Evolutionary conservation across 192 early-diverging fungal genomes (phyloP).

Genomic region (Backusella sp.): DNA sequence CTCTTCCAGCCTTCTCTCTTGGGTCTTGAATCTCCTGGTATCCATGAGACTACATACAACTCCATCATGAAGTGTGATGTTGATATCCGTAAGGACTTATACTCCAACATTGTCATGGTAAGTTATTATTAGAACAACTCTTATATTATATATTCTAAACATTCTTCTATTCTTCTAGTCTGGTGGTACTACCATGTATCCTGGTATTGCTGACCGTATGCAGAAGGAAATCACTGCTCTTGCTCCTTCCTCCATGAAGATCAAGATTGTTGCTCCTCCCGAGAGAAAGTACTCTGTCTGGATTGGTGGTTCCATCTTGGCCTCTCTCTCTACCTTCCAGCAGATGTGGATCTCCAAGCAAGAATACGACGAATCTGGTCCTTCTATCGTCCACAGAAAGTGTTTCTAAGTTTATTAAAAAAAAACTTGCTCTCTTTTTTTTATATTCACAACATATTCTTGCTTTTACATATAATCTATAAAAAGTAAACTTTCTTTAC

Average conservation of each 20-base stretch:
- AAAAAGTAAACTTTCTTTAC: no score
- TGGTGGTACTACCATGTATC: slow-evolving; percentile 96
- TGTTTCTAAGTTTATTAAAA: slow-evolving; percentile 39
- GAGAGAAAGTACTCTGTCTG: slow-evolving; percentile 99
- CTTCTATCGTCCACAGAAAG: slow-evolving; percentile 59
- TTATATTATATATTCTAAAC: neutral
- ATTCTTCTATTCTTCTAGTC: slow-evolving; percentile 37
- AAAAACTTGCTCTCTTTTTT: no score
- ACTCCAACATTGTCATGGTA: slow-evolving; percentile 89
- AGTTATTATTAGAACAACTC: neutral
- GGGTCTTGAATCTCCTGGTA: slow-evolving; percentile 85
- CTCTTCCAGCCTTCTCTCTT: slow-evolving; percentile 96
- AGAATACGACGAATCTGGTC: slow-evolving; percentile 55
- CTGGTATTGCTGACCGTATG: slow-evolving; percentile 93
- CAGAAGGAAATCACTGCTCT: slow-evolving; percentile 94
- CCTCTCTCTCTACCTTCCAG: slow-evolving; percentile 96
- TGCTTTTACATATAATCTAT: no score
- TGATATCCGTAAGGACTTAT: slow-evolving; percentile 93
- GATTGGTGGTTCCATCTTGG: slow-evolving; percentile 97
- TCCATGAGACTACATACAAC: slow-evolving; percentile 96
- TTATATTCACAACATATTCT: no score
- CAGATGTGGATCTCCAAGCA: slow-evolving; percentile 97
- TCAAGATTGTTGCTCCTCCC: slow-evolving; percentile 95
- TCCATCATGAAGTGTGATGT: slow-evolving; percentile 97
- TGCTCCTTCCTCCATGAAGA: slow-evolving; percentile 89